Percentiles rank a stretch among this genome's conserved stretches.
These are phyloP conservation scores for Kazachstania taianensis DNA, from an alignment of 805 yeast species.

Conservation along the genomic window DNA sequence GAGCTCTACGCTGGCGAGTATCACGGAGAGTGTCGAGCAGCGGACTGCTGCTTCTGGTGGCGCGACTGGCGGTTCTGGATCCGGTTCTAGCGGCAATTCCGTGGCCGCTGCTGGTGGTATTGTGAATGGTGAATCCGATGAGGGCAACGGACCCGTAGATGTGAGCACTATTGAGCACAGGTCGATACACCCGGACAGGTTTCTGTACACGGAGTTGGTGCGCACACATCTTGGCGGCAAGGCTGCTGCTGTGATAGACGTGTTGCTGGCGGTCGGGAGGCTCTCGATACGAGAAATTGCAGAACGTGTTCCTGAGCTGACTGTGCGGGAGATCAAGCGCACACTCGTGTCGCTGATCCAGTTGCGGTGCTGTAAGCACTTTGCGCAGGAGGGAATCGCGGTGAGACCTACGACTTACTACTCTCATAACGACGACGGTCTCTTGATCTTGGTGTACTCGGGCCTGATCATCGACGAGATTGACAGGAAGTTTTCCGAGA, in stretches of 20 bases:
- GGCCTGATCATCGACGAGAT: slow-evolving; percentile 62
- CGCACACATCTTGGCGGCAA: slow-evolving; percentile 58
- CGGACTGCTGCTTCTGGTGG: neutral
- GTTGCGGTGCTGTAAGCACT: slow-evolving; percentile 60
- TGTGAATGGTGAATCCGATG: too few relatives aligned
- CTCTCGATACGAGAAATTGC: slow-evolving; percentile 46
- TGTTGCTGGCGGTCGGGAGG: slow-evolving; percentile 60
- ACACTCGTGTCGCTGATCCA: slow-evolving; percentile 71
- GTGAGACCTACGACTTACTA: slow-evolving; percentile 37
- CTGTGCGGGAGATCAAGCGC: slow-evolving; percentile 44
- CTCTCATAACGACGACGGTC: slow-evolving; percentile 52
- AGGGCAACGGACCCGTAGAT: slow-evolving; percentile 6
- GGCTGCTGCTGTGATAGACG: slow-evolving; percentile 53
- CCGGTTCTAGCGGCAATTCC: neutral
- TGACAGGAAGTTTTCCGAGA: slow-evolving; percentile 28
- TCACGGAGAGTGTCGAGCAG: slow-evolving; percentile 4
- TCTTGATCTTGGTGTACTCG: slow-evolving; percentile 54
- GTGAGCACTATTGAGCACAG: slow-evolving; percentile 31
- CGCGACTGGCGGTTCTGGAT: neutral
- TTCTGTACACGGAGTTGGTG: slow-evolving; percentile 43
- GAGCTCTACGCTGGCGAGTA: slow-evolving; percentile 1
- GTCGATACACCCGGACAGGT: slow-evolving; percentile 54
- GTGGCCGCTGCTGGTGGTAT: neutral
- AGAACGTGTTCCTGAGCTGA: slow-evolving; percentile 34
- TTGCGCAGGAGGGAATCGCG: slow-evolving; percentile 36